These are phyloP conservation scores for Phlyctochytrium arcticum DNA, from an alignment of 192 early-diverging fungal species.

Conservation along the genomic window DNA sequence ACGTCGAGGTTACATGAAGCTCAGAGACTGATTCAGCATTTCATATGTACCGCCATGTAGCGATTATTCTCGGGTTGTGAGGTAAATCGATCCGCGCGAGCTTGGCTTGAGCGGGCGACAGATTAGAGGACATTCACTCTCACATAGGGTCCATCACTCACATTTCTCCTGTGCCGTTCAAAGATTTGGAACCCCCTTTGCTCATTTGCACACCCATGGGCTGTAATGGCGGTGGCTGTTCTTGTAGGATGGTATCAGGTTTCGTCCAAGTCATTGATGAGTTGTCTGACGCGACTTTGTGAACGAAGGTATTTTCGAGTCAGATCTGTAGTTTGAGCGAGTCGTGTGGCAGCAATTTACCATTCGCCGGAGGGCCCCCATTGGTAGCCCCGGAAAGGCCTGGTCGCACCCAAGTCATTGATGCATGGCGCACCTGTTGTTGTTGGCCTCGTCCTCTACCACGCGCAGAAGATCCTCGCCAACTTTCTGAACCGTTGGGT, in stretches of 20 bases:
- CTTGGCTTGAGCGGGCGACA: neutral
- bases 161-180: neutral
- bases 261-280: too few species aligned
- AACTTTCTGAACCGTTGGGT: too few species aligned
- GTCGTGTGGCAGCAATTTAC: too few species aligned
- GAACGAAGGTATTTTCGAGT: too few species aligned
- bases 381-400: too few species aligned
- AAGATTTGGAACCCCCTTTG: too few species aligned
- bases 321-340: too few species aligned
- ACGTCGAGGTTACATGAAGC: neutral
- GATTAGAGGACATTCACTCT: neutral
- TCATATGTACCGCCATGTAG: constrained; percentile 10
- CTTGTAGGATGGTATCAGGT: neutral
- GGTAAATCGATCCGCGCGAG: constrained; percentile 19
- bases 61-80: constrained; percentile 17
- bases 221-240: neutral
- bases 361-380: too few species aligned
- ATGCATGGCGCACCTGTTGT: neutral
- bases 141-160: neutral
- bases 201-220: too few species aligned
- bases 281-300: too few species aligned
- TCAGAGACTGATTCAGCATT: neutral
- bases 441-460: neutral
- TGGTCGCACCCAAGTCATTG: neutral
- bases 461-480: too few species aligned